phyloP scores from a whole-genome alignment of 1,284 basidiomycete genomes.

The Schizopora paradoxa region DNA sequence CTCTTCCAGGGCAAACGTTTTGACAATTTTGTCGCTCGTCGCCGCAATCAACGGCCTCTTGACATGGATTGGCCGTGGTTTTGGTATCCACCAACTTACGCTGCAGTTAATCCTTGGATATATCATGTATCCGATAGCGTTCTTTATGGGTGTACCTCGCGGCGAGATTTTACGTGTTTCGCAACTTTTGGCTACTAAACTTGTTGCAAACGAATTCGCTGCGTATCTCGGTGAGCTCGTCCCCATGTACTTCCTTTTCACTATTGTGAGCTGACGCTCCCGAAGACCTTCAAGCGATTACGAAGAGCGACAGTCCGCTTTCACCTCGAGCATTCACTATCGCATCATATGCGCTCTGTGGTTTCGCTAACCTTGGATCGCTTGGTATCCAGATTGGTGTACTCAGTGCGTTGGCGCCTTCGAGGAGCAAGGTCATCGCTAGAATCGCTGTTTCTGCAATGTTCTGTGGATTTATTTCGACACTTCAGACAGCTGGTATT shows the following conservation, averaged over 20 bases:
- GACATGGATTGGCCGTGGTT: constrained; percentile 85
- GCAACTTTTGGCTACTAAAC: constrained; percentile 81
- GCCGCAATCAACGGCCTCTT: constrained; percentile 80
- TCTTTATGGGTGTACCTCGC: constrained; percentile 77
- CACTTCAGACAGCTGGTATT: constrained; percentile 16
- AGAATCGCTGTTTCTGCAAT: constrained; percentile 35
- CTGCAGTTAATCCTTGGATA: constrained; percentile 83
- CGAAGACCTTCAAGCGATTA: constrained; percentile 49
- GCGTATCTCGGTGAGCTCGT: constrained; percentile 52
- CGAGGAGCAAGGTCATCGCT: constrained; percentile 33
- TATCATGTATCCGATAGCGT: constrained; percentile 82
- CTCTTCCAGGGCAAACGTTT: constrained; percentile 58
- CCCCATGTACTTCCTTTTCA: not conserved
- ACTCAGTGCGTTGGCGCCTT: constrained; percentile 47
- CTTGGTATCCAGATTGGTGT: constrained; percentile 91
- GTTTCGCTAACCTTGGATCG: constrained; percentile 84
- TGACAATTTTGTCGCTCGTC: constrained; percentile 77
- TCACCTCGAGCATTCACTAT: constrained; percentile 73
- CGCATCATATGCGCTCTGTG: constrained; percentile 79
- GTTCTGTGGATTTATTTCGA: constrained; percentile 25
- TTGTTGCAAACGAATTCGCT: constrained; percentile 85
- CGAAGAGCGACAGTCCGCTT: constrained; percentile 46
- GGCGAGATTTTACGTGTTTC: constrained; percentile 68
- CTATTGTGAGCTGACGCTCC: not conserved
- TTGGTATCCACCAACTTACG: constrained; percentile 78